These are phyloP conservation scores for Paraphoma sp. DNA, from an alignment of 2,329 filamentous ascomycete species.

Conservation along the genomic window DNA sequence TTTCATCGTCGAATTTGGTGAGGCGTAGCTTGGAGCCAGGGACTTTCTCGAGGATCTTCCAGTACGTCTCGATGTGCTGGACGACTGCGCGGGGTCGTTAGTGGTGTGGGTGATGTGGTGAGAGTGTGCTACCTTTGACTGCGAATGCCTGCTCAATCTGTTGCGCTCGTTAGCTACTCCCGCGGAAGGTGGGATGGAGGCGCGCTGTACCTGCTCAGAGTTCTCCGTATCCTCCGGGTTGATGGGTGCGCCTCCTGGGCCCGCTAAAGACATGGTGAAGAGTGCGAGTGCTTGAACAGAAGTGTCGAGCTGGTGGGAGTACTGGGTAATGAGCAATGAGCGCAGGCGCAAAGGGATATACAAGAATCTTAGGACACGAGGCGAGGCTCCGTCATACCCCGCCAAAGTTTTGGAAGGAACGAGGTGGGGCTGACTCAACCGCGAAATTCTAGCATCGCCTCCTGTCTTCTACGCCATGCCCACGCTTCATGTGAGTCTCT, in stretches of 20 bases:
- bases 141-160: slow-evolving; percentile 99
- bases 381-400: slow-evolving; percentile 34
- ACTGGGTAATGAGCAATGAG: background rate
- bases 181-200: slow-evolving; percentile 1
- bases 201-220: slow-evolving; percentile 67
- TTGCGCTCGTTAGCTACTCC: slow-evolving; percentile 28
- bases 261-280: slow-evolving; percentile 42
- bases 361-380: slow-evolving; percentile 28
- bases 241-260: slow-evolving; percentile 20
- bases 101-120: background rate
- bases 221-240: slow-evolving; percentile 69
- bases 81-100: slow-evolving; percentile 64
- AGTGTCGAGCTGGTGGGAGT: too few species aligned
- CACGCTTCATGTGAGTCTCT: slow-evolving; percentile 38
- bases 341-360: slow-evolving; percentile 8
- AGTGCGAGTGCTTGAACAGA: background rate
- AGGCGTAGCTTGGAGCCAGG: slow-evolving; percentile 87
- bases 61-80: slow-evolving; percentile 96
- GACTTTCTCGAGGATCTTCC: slow-evolving; percentile 90
- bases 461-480: slow-evolving; percentile 39
- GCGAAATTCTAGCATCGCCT: slow-evolving; percentile 32
- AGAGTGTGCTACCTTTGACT: slow-evolving; percentile 76
- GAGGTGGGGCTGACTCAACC: slow-evolving; percentile 45
- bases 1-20: slow-evolving; percentile 94
- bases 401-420: slow-evolving; percentile 9